Conservation (phyloP, 352 stramenopile genomes). For the Globisporangium nagaii region DNA sequence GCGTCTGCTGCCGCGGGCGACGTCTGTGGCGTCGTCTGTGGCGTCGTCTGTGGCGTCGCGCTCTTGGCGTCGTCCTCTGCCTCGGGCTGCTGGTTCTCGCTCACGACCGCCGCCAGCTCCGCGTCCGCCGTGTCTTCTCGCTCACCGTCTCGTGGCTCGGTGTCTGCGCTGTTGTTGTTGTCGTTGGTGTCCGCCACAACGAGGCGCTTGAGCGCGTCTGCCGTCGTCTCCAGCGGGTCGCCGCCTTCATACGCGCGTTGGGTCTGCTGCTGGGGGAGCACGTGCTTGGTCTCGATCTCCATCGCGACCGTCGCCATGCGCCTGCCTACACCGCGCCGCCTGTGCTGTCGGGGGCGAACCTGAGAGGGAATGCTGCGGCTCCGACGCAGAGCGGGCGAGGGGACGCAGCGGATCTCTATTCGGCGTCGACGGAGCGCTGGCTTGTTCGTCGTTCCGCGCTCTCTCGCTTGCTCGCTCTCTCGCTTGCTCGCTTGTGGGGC, state of each 20-base stretch:
- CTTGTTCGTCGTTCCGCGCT: too few species aligned
- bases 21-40: not conserved
- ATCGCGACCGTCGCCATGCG: conserved; percentile 6
- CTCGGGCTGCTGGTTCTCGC: conserved; percentile 5
- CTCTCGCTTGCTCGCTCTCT: too few species aligned
- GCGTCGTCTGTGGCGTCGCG: not conserved
- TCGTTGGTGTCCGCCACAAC: not conserved
- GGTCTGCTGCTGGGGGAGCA: not conserved
- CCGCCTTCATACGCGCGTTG: not conserved
- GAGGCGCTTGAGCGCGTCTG: not conserved
- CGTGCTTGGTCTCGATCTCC: conserved; percentile 4
- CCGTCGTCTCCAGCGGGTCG: not conserved
- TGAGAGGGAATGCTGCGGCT: too few species aligned
- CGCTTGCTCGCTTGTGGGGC: too few species aligned
- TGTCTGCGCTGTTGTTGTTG: not conserved
- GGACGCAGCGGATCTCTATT: too few species aligned
- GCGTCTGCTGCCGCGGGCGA: not conserved
- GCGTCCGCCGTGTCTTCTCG: not conserved
- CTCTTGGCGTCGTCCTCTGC: not conserved
- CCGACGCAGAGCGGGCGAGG: too few species aligned
- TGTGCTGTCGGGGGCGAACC: too few species aligned
- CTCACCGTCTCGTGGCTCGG: not conserved
- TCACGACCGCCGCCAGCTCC: not conserved
- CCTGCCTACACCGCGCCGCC: too few species aligned
- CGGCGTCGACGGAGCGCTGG: too few species aligned